Base-by-base conservation (phyloP, 2,329 filamentous ascomycete species). In the Xylariaceae sp. region DNA sequence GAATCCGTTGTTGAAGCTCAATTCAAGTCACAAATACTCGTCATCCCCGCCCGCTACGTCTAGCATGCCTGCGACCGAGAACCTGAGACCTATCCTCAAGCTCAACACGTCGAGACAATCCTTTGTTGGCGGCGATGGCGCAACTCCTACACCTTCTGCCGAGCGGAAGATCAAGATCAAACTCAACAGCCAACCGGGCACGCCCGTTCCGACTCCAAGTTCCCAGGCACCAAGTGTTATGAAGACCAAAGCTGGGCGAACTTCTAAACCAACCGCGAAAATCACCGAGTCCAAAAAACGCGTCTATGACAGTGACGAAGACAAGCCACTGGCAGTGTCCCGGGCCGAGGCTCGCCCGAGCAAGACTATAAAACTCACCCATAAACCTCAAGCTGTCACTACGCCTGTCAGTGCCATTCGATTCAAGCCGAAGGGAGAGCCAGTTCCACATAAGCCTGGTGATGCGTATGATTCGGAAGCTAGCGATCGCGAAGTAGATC, bases 401-500 rank as follows among this genome's bases (percentile, higher is more conserved):
- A 57, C 75, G 69, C 34, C 74, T 55, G 48, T 64, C 4, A 64
- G 54, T 32, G 51, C 58, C 34, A 67, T 85, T 53, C 80, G 81
- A 51, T 73, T 89, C 54, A 86, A 84, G 65, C 76, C 83, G 47
- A 83, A 85, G 63, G 86, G 86, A n/a, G 80, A 84, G 59, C 78
- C 82, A 1, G 86, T 88, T 5, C 76, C 80, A 34, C 81, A 89
- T 60, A 84, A 85, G 4, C 81, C 83, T 1, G 94, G 94, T 50
- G 90, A 95, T 53, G 94, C 92, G 6, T 99, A 97, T 72, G 94
- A 99, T 69, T 96, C 91, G 2, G 94, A 97, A 71, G 90, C 91
- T 9, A 94, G 91, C 53, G 94, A 97, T 67, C 84, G 86, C 11
- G 94, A 99, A 70, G 72, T 76, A 7, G 94, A 99, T 66, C 94